Evolutionary conservation across 305 asterid genomes (phyloP), one percentile per base, ranked within the genome.

Genomic region (Fraxinus latifolia): DNA sequence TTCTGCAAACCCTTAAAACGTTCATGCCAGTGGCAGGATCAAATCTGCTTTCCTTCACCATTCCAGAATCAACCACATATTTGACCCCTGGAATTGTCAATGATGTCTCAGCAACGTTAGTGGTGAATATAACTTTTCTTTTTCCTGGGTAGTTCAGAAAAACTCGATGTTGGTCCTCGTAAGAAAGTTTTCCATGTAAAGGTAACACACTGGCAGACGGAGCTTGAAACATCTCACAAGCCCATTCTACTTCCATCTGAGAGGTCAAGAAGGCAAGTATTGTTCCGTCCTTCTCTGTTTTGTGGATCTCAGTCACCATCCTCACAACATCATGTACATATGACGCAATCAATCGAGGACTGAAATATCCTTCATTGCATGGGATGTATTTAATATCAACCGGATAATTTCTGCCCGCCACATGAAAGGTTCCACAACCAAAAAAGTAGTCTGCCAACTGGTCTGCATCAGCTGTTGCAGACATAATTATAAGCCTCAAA

Each of bases 21-120:
- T 91, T 94, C 96, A 92, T 95, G 79, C 99, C 99, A 8, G 89
- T 89, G 74, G 89, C 85, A 80, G 99, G 95, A 65, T 94, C 99
- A 85, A 84, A 93, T 87, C 89, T 84, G 84, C 96, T 89, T 77
- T 95, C 97, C 83, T 91, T 94, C 71, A 87, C 96, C 97, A 94
- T 84, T 70, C 99, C 99, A 80, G 94, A 90, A 89, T 95, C 99
- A 80, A 95, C 91, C 70, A 95, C 97, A 80, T 89, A 95, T 86
- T 90, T 95, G 83, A 95, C 93, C 60, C 97, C 97, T 39, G 99
- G 96, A 87, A 95, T 95, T 39, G 99, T 92, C 81, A 95, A 84
- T 33, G 99, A 95, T 80, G 99, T 94, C 93, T 95, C 99, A 23
- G 99, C 97, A 88, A 94, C 89, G 83, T 95, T 95, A 21, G 99